Percentiles rank a stretch among this genome's conserved stretches.
These are phyloP conservation scores for Fusarium cicatricum DNA, from an alignment of 2,329 filamentous ascomycete species.

Conservation along the genomic window DNA sequence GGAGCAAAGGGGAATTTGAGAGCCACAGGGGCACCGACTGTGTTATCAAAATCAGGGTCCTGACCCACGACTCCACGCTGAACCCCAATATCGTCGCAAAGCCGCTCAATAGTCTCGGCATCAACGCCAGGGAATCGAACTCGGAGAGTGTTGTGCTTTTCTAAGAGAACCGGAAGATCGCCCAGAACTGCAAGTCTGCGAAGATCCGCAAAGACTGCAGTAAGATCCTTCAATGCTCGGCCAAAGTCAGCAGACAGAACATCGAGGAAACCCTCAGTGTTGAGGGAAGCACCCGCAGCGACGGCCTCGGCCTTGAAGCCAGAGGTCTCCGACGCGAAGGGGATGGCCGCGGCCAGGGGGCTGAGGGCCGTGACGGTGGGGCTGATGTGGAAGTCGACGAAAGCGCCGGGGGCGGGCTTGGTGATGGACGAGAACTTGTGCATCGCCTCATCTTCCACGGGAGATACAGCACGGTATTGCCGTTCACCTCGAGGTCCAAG, in stretches of 20 bases:
- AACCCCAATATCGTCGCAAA: slow-evolving; percentile 89
- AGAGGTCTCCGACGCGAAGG: slow-evolving; percentile 55
- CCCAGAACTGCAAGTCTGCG: slow-evolving; percentile 79
- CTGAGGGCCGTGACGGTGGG: slow-evolving; percentile 91
- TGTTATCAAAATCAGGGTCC: slow-evolving; percentile 75
- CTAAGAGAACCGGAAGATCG: slow-evolving; percentile 81
- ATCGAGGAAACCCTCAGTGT: slow-evolving; percentile 85
- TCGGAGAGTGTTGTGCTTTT: slow-evolving; percentile 72
- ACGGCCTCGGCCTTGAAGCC: slow-evolving; percentile 51
- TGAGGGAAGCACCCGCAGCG: slow-evolving; percentile 68
- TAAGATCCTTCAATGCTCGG: slow-evolving; percentile 83
- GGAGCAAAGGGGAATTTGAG: slow-evolving; percentile 89
- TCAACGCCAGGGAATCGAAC: slow-evolving; percentile 94
- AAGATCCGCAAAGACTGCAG: slow-evolving; percentile 81
- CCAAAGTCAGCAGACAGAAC: slow-evolving; percentile 88
- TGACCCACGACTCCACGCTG: slow-evolving; percentile 80
- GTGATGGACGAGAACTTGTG: slow-evolving; percentile 70
- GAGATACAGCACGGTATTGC: slow-evolving; percentile 79
- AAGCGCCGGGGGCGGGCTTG: slow-evolving; percentile 73
- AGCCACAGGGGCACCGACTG: slow-evolving; percentile 74
- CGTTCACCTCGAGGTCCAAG: slow-evolving; percentile 76
- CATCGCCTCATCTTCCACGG: slow-evolving; percentile 75
- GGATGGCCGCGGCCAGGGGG: slow-evolving; percentile 67
- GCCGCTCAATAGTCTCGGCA: slow-evolving; percentile 77
- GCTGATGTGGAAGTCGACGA: slow-evolving; percentile 86